These are phyloP conservation scores for Diaporthe aspalathi DNA, from an alignment of 2,329 filamentous ascomycete species.

Conservation along the genomic window DNA sequence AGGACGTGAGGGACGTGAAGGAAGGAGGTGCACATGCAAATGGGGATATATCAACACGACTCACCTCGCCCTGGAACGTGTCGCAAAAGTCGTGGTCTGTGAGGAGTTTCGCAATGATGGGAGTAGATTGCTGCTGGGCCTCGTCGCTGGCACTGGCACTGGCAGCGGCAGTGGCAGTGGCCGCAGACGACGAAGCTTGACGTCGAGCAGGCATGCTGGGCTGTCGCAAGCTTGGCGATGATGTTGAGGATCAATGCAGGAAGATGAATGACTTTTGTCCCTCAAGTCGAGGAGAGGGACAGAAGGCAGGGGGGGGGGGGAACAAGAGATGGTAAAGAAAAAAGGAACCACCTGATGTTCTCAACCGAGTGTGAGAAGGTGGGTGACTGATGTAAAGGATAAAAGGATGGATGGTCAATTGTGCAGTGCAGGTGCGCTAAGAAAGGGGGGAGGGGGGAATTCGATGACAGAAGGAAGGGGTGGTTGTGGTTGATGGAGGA, in stretches of 20 bases:
- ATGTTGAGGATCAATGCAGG: neutral
- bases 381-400: too few relatives aligned
- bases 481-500: neutral
- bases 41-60: neutral
- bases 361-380: neutral
- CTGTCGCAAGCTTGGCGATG: neutral
- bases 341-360: too few relatives aligned
- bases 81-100: conserved; percentile 22
- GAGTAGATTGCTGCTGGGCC: neutral
- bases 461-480: neutral
- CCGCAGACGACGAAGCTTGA: conserved; percentile 3
- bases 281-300: neutral
- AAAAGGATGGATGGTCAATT: neutral
- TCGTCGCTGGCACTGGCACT: neutral
- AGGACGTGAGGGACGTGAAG: too few relatives aligned
- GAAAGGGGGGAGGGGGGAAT: neutral
- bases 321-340: neutral
- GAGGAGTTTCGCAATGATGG: neutral
- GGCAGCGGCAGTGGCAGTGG: too few relatives aligned
- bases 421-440: conserved; percentile 4
- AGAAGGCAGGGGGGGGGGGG: neutral
- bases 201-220: conserved; percentile 28
- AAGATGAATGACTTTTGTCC: neutral
- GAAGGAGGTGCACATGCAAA: neutral
- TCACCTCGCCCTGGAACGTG: conserved; percentile 35